These are phyloP conservation scores for Sphagnum fallax DNA, from an alignment of 228 moss, liverwort and hornwort genomes.

Conservation along the genomic window DNA sequence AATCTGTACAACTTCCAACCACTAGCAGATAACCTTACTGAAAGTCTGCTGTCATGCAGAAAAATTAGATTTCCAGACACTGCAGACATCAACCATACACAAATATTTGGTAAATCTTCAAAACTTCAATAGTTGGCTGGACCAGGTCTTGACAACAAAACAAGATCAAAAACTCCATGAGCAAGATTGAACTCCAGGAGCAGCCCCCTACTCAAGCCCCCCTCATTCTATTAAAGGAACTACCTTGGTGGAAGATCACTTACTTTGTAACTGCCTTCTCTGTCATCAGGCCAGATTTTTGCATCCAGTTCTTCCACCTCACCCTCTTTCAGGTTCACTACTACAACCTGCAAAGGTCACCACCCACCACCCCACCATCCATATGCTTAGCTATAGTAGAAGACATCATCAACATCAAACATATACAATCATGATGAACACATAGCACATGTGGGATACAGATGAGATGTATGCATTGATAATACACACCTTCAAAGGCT, in stretches of 20 bases:
- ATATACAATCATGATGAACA: too few species aligned
- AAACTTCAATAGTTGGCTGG: too few species aligned
- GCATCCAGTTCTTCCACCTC: slow-evolving; percentile 79
- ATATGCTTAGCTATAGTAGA: too few species aligned
- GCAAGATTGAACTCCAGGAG: too few species aligned
- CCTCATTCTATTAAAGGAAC: too few species aligned
- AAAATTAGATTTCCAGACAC: too few species aligned
- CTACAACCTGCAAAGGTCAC: slow-evolving; percentile 49
- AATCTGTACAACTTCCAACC: neutral
- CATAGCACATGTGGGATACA: neutral
- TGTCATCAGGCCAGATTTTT: slow-evolving; percentile 86
- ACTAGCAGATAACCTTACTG: neutral
- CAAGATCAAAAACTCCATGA: too few species aligned
- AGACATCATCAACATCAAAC: neutral
- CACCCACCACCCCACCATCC: too few species aligned
- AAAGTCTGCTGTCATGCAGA: too few species aligned
- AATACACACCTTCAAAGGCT: slow-evolving; percentile 69
- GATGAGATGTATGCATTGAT: neutral
- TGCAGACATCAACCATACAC: neutral
- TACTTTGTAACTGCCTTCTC: slow-evolving; percentile 90
- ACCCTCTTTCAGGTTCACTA: slow-evolving; percentile 60
- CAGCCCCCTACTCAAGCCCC: too few species aligned
- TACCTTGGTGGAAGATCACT: neutral
- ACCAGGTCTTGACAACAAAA: too few species aligned
- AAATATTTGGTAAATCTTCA: neutral